Percentiles rank a stretch among this genome's conserved stretches.
phyloP scores from a whole-genome alignment of 495 filamentous ascomycete species.

The Lophiostoma macrostomum region DNA sequence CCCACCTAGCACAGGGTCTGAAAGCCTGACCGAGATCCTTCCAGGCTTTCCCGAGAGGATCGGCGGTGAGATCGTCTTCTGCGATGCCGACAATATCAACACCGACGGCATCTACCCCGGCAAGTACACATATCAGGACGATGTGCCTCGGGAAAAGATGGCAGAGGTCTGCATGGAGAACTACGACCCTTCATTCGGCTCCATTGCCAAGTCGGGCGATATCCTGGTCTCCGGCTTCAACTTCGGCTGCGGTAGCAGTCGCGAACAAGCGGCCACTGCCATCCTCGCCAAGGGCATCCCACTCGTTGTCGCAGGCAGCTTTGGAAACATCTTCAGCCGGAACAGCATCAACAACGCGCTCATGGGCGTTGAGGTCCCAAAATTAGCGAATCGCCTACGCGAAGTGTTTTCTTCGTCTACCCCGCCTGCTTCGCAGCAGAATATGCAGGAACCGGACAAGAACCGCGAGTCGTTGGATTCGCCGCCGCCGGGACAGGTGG shows the following conservation, averaged over 20 bases:
- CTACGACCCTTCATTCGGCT: constrained; percentile 71
- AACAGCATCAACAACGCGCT: constrained; percentile 94
- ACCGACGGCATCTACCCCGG: constrained; percentile 87
- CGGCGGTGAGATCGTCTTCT: constrained; percentile 66
- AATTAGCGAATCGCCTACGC: constrained; percentile 65
- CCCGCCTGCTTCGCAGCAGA: constrained; percentile 10
- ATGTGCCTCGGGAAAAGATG: constrained; percentile 73
- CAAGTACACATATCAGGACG: constrained; percentile 87
- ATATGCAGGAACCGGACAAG: constrained; percentile 38
- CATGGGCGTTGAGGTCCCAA: constrained; percentile 77
- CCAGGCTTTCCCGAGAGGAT: constrained; percentile 68
- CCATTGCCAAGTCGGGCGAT: constrained; percentile 61
- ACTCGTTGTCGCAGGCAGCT: constrained; percentile 79
- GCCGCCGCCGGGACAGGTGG: constrained; percentile 42
- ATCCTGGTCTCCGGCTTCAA: constrained; percentile 86
- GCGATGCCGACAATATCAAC: constrained; percentile 70
- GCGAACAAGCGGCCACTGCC: constrained; percentile 88
- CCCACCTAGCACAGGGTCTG: constrained; percentile 6
- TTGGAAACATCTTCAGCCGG: constrained; percentile 83
- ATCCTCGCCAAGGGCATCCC: constrained; percentile 82
- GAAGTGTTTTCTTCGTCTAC: constrained; percentile 51
- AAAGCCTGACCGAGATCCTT: constrained; percentile 56
- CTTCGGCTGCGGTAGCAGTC: constrained; percentile 78
- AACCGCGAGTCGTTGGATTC: constrained; percentile 44
- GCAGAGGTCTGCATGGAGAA: constrained; percentile 88